Evolutionary conservation across 163 green algal species (phyloP).

Genomic region (Volvox carteri): DNA sequence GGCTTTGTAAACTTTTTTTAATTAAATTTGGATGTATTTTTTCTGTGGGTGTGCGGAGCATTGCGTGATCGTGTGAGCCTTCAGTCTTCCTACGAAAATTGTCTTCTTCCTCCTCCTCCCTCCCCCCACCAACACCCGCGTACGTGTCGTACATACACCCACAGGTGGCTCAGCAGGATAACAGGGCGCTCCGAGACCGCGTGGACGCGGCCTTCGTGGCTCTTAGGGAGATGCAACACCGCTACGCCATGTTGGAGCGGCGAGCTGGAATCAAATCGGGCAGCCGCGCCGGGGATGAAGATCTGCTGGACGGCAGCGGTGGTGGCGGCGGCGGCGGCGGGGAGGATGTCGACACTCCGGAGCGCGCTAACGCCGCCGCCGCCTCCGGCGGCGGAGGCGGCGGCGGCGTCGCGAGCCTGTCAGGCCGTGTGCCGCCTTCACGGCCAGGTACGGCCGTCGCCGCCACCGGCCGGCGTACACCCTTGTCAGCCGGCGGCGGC

Average conservation of each 20-base stretch:
- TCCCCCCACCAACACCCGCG: too few relatives aligned
- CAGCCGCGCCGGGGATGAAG: not conserved
- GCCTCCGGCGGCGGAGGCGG: not conserved
- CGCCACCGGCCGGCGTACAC: not conserved
- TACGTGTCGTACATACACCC: too few relatives aligned
- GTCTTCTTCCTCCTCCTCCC: too few relatives aligned
- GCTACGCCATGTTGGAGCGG: slow-evolving; percentile 34
- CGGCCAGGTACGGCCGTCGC: not conserved
- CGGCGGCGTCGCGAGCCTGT: not conserved
- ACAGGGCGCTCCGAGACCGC: slow-evolving; percentile 11
- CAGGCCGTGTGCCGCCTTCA: slow-evolving; percentile 4
- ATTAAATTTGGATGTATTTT: too few relatives aligned
- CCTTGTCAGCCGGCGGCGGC: not conserved
- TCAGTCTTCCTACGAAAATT: too few relatives aligned
- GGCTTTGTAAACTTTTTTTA: too few relatives aligned
- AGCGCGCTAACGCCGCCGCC: too few relatives aligned
- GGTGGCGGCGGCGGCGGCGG: not conserved
- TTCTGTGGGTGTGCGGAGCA: too few relatives aligned
- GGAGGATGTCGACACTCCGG: not conserved
- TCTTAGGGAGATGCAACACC: slow-evolving; percentile 31
- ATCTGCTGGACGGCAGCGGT: not conserved
- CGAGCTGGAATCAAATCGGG: not conserved
- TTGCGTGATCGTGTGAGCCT: too few relatives aligned
- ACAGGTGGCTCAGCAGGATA: slow-evolving; percentile 41
- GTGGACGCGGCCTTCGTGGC: slow-evolving; percentile 20